Base-by-base conservation (phyloP, 768 basidiomycete genomes). In the Boletus subcaerulescens region DNA sequence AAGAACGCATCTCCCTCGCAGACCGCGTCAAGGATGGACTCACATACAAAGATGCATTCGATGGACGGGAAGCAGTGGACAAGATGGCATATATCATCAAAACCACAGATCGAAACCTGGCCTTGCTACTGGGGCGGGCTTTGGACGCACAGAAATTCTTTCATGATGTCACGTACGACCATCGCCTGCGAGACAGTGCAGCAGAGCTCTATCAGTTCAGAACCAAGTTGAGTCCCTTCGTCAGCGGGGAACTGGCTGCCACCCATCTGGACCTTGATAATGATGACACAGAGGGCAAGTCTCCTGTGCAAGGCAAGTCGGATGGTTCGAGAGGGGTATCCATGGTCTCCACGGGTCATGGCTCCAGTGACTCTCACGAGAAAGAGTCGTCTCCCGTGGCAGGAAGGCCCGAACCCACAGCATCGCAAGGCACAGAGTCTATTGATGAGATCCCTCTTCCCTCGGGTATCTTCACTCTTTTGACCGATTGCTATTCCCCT, bases 101-200 rank as follows among this genome's bases (percentile, higher is more conserved):
- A 74, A 98, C 97, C 4, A 93, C 94, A 7, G 97, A 99, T 73
- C 82, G 97, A 14, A 98, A 97, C 71, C 80, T 99, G 26, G 97
- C 97, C 12, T 75, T 98, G 43, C 78, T 99, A 3, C 81, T 98
- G n/a, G 97, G 97, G 6, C 83, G 97, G 40, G 94, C 97, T 3
- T 77, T 99, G 50, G 97, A 98, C 65, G 89, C 95, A 10, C 97
- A 98, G 71, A 98, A 98, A 74, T 98, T 93, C 74, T 98, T 99
- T 69, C 97, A 99, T 66, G 97, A 98, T 65, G 97, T 99, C 61
- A 98, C 97, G 10, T 99, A 98, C 67, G 96, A 98, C 65, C 97
- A 99, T 70, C 87, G 96, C 14, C 70, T 99, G 53, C 78, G 97
- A 48, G 97, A 98, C 72, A 93, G 85, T 64, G 76, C 85, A 0